Base-by-base conservation (phyloP, 768 basidiomycete species). In the Psilocybe cyanescens region DNA sequence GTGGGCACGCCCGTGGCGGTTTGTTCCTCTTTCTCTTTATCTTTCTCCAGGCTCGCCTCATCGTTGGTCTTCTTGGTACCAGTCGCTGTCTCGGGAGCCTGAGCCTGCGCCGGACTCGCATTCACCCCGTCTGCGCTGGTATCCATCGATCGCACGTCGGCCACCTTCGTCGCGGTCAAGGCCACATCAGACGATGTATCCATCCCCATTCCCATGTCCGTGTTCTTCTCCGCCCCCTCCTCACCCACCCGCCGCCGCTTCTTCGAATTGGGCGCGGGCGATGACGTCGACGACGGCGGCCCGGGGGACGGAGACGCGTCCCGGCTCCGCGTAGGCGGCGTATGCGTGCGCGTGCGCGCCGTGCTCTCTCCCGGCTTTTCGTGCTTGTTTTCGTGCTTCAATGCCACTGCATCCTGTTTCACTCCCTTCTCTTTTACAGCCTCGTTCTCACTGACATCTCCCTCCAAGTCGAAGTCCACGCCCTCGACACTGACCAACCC, bases 401-500 rank as follows among this genome's bases (percentile, higher is more conserved):
- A 8, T 29, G 35, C 29, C 29, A 6, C 1, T 31, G 9, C 6
- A 14, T 9, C 24, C 24, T 24, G 2, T 2, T 24, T 31, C 7
- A 5, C 50, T 8, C 30, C 50, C 11, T 30, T 5, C 6, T 31
- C 28, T 2, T 37, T 3, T 3, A 39, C 39, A 44, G 16, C 8
- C 2, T 5, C n/a, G 2, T 33, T 31, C 30, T 24, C 28, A 29
- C 5, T 41, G 47, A 16, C 39, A 9, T n/a, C 57, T 7, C 59
- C 45, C 8, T 30, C 60, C 8, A 24, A 24, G 33, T 37, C 17
- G 48, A 62, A 14, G 24, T 1, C 8, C 37, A 12, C 12, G 12
- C 37, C 4, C 47, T 59, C 41, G 8, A 62, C 59, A 3, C 54
- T 57, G 16, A 73, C 41, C 19, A 89, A 72, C 0, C 87, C 87